These are phyloP conservation scores for Urtica urens DNA, from an alignment of 306 rosid genomes.

Conservation along the genomic window DNA sequence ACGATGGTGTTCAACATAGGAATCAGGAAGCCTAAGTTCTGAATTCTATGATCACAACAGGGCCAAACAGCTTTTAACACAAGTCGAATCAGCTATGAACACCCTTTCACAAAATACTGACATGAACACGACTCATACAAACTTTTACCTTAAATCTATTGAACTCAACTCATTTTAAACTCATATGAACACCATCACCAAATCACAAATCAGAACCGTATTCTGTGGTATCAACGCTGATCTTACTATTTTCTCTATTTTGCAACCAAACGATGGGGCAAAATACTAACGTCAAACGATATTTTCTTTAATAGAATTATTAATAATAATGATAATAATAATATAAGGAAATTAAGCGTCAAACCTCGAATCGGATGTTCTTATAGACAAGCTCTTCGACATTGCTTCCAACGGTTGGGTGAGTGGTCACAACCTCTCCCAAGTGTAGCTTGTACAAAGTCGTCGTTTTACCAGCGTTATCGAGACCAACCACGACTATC, in stretches of 20 bases:
- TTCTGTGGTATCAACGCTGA: no score
- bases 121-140: neutral
- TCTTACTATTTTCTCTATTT: no score
- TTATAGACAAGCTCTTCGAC: slow-evolving; percentile 95
- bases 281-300: no score
- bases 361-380: slow-evolving; percentile 90
- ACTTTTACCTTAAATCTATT: neutral
- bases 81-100: neutral
- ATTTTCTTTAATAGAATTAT: no score
- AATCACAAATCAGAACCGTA: no score
- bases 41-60: neutral
- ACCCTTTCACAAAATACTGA: neutral
- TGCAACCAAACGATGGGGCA: no score
- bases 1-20: neutral
- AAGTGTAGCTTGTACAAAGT: slow-evolving; percentile 92
- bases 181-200: no score
- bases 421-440: slow-evolving; percentile 96
- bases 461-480: slow-evolving; percentile 94
- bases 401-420: slow-evolving; percentile 96
- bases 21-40: neutral
- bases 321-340: neutral
- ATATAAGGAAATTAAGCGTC: neutral
- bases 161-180: no score
- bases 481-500: slow-evolving; percentile 90
- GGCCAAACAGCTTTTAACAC: neutral